A percentile compares a stretch with the other conserved stretches of the same genome.
Evolutionary conservation across 73 alveolate species (phyloP).

Genomic region (Blepharisma japonicum): DNA sequence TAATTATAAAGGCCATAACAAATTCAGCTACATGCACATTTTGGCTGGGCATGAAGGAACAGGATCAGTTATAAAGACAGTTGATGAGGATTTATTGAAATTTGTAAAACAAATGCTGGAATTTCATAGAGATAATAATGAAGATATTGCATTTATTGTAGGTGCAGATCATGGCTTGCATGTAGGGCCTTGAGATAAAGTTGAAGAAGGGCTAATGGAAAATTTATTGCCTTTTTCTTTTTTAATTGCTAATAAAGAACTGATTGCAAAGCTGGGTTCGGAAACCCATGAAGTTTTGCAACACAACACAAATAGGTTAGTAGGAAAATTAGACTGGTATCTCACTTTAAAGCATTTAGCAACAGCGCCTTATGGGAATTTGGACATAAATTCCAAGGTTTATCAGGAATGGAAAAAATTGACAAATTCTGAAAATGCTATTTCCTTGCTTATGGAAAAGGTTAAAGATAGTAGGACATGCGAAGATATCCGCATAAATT

Average conservation of each 20-base stretch:
- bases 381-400: background rate
- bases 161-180: constrained; percentile 20
- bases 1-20: background rate
- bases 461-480: constrained; percentile 21
- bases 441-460: constrained; percentile 2
- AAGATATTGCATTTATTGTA: background rate
- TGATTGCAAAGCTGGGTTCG: background rate
- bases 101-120: background rate
- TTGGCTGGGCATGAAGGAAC: constrained; percentile 2
- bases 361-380: background rate
- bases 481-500: background rate
- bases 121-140: background rate
- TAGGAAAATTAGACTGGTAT: constrained; percentile 12
- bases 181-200: background rate
- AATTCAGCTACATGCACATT: background rate
- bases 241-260: background rate
- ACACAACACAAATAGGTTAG: background rate
- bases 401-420: constrained; percentile 7
- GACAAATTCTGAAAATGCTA: background rate
- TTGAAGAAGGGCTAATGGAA: background rate
- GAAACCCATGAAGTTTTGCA: background rate
- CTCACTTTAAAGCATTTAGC: constrained; percentile 11
- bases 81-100: background rate
- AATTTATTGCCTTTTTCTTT: background rate
- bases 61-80: constrained; percentile 3